These are phyloP conservation scores for Puccinia coronata DNA, from an alignment of 1,284 basidiomycete species.

Conservation along the genomic window DNA sequence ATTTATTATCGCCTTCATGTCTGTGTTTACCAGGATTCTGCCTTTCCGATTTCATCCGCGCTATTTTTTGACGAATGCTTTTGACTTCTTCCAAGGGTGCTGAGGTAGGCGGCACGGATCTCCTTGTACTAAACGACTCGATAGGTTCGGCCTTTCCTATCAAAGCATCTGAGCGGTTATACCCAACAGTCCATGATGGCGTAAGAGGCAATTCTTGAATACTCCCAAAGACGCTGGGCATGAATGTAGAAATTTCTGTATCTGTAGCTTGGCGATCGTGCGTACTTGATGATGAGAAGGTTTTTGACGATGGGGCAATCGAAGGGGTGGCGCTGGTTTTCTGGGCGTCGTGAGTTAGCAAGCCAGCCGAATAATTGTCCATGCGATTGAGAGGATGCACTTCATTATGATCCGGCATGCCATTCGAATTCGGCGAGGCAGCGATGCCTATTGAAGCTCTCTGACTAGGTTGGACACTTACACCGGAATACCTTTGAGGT, in stretches of 20 bases:
- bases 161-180: not conserved
- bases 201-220: conserved; percentile 6
- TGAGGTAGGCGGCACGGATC: not conserved
- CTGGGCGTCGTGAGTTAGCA: not conserved
- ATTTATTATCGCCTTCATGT: conserved; percentile 11
- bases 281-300: conserved; percentile 11
- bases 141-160: not conserved
- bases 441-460: conserved; percentile 38
- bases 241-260: conserved; percentile 32
- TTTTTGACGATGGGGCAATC: conserved; percentile 5
- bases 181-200: not conserved
- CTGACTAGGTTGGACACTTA: conserved; percentile 40
- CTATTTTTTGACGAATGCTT: conserved; percentile 25
- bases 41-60: conserved; percentile 20
- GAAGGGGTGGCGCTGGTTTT: not conserved
- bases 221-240: conserved; percentile 34
- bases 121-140: not conserved
- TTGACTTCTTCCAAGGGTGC: conserved; percentile 4
- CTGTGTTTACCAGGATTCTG: not conserved
- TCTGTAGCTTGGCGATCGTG: conserved; percentile 12
- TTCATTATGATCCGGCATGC: conserved; percentile 11
- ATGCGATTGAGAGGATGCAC: conserved; percentile 1
- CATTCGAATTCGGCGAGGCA: conserved; percentile 32
- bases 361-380: conserved; percentile 2
- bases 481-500: conserved; percentile 34